Base-by-base conservation (phyloP, 2,329 filamentous ascomycete genomes). In the Sporothrix brunneoviolacea region DNA sequence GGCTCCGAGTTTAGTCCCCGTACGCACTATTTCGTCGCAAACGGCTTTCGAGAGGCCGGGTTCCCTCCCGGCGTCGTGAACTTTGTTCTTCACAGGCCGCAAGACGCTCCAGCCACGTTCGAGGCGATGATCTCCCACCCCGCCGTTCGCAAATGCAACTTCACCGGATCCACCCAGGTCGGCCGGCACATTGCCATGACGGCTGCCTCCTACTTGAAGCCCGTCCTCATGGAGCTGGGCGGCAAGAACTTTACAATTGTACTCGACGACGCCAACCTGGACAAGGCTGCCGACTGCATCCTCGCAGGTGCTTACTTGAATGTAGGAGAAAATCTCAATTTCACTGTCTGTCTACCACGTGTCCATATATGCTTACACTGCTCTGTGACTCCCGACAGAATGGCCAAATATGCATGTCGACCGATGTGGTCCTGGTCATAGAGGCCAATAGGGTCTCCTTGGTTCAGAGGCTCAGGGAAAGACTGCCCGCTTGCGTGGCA, bases 321-420 rank as follows among this genome's bases (percentile, higher is more conserved):
- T 44, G 48, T 44, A n/a, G n/a, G n/a, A n/a, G 13, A 30, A 33
- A 13, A 18, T 9, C 3, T 24, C 6, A n/a, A 7, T 15, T 13
- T 2, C 38, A 4, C 15, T 27, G 21, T 28, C 2, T 21, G 15
- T 10, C 21, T 19, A 15, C 6, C 19, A 18, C 24, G 24, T 10
- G 24, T 32, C 28, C 40, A 19, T 9, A n/a, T 28, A 30, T n/a
- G n/a, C 28, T 4, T n/a, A 44, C 41, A 18, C n/a, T 43, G 6
- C 6, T 6, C 24, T 5, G 6, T 10, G 6, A 28, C 24, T 28
- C 10, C 24, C 24, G 24, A 30, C 19, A 48, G 45, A 40, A 28
- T 4, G 89, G 89, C 0, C 89, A 95, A 69, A 81, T 93, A 44
- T 94, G 89, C 73, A 93, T 94, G 88, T 76, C 78, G 19, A 93